Percentiles rank a stretch among this genome's conserved stretches.
phyloP scores from a whole-genome alignment of 108 stramenopile genomes.

The Cyclotella sp. region DNA sequence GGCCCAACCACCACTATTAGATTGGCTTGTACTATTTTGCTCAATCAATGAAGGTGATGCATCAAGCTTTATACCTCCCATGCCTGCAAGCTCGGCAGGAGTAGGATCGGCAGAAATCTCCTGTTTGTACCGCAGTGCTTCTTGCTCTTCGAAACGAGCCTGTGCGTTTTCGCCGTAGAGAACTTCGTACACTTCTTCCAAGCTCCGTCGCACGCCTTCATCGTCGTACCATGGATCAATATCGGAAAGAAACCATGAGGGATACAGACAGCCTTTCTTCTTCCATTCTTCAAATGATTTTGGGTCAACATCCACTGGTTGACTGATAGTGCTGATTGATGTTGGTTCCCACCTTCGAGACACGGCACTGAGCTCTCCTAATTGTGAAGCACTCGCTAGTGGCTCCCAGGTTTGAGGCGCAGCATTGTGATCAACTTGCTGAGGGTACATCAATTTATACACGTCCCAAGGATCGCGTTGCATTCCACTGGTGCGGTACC shows the following conservation, averaged over 20 bases:
- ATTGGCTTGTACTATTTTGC: background rate
- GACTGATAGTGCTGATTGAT: background rate
- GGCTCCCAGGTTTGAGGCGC: constrained; percentile 35
- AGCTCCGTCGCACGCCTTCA: constrained; percentile 44
- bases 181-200: constrained; percentile 57
- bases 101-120: constrained; percentile 46
- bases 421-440: constrained; percentile 16
- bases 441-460: constrained; percentile 50
- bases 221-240: constrained; percentile 58
- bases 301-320: constrained; percentile 21
- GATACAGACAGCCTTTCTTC: constrained; percentile 42
- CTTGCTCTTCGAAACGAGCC: constrained; percentile 26
- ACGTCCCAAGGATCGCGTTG: constrained; percentile 54
- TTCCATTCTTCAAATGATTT: constrained; percentile 59
- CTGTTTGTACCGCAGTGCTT: constrained; percentile 26
- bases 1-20: constrained; percentile 44
- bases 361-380: constrained; percentile 10
- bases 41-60: background rate
- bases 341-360: constrained; percentile 33
- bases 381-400: constrained; percentile 6
- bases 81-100: constrained; percentile 45
- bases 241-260: constrained; percentile 49
- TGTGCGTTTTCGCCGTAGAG: constrained; percentile 55
- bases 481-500: constrained; percentile 57
- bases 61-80: background rate